phyloP scores from a whole-genome alignment of 2,329 filamentous ascomycete genomes.

The Didymella glomerata region DNA sequence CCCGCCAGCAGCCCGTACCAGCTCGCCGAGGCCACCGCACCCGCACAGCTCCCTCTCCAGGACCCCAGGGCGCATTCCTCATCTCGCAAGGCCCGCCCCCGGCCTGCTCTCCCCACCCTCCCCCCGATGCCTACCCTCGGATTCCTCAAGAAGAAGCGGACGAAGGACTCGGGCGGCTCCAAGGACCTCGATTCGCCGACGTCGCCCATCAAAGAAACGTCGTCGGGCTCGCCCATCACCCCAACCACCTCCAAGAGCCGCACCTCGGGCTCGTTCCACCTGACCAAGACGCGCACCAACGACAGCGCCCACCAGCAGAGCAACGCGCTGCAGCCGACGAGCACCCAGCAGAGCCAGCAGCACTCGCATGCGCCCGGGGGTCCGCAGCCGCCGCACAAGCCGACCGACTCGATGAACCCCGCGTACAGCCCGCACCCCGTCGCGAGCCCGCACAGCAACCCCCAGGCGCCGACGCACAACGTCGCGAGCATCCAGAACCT shows the following conservation, averaged over 20 bases:
- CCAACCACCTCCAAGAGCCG: constrained; percentile 46
- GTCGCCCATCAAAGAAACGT: constrained; percentile 71
- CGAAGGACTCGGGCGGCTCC: constrained; percentile 77
- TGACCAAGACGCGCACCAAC: constrained; percentile 44
- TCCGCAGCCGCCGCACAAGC: constrained; percentile 40
- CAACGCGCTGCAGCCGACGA: neutral
- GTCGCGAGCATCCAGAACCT: constrained; percentile 84
- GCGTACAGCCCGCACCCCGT: constrained; percentile 44
- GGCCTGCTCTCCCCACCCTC: constrained; percentile 28
- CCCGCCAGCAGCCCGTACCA: too few relatives aligned
- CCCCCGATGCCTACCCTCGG: constrained; percentile 85
- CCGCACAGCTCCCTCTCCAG: neutral
- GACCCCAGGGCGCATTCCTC: constrained; percentile 17
- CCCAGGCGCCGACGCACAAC: constrained; percentile 64
- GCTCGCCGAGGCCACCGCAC: too few relatives aligned
- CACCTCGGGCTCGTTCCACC: constrained; percentile 42
- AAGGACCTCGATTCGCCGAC: constrained; percentile 72
- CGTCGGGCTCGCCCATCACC: constrained; percentile 49
- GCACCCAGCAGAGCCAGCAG: neutral
- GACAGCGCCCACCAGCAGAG: constrained; percentile 28
- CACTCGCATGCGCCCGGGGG: constrained; percentile 15
- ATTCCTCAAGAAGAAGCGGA: constrained; percentile 98
- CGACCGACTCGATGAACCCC: constrained; percentile 54
- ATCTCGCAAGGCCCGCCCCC: neutral
- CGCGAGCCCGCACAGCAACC: constrained; percentile 42